Percentiles rank a stretch among this genome's conserved stretches.
Conservation (phyloP, 2,329 filamentous ascomycete species). For the Apiospora marii region DNA sequence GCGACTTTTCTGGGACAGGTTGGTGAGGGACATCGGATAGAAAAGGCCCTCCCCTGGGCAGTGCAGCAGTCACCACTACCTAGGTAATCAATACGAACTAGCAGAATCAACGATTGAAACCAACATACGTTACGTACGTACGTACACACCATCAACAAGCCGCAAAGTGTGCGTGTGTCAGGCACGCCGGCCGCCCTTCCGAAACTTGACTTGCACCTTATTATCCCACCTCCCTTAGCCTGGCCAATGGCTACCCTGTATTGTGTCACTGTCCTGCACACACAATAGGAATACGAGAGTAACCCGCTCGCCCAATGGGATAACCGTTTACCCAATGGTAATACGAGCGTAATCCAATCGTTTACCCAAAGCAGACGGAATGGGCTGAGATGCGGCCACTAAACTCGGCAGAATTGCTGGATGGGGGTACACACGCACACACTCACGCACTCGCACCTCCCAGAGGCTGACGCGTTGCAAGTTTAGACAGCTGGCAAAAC, state of each 20-base stretch:
- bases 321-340: neutral
- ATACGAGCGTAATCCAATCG: neutral
- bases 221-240: conserved; percentile 7
- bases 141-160: conserved; percentile 17
- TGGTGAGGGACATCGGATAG: conserved; percentile 14
- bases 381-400: neutral
- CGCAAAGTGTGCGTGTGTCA: neutral
- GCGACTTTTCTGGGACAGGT: conserved; percentile 7
- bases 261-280: conserved; percentile 7
- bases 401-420: neutral
- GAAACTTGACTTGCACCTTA: conserved; percentile 20
- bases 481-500: conserved; percentile 13
- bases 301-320: neutral
- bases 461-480: conserved; percentile 21
- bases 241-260: neutral
- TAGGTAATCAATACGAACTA: neutral
- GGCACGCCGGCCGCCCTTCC: conserved; percentile 14
- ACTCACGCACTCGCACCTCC: neutral
- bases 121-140: conserved; percentile 16
- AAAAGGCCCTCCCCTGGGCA: conserved; percentile 3
- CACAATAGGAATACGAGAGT: conserved; percentile 19
- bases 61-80: neutral
- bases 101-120: conserved; percentile 1
- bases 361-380: conserved; percentile 12
- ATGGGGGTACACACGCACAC: neutral